Percentiles rank a stretch among this genome's conserved stretches.
These are phyloP conservation scores for Poronia punctata DNA, from an alignment of 495 filamentous ascomycete genomes.

Conservation along the genomic window DNA sequence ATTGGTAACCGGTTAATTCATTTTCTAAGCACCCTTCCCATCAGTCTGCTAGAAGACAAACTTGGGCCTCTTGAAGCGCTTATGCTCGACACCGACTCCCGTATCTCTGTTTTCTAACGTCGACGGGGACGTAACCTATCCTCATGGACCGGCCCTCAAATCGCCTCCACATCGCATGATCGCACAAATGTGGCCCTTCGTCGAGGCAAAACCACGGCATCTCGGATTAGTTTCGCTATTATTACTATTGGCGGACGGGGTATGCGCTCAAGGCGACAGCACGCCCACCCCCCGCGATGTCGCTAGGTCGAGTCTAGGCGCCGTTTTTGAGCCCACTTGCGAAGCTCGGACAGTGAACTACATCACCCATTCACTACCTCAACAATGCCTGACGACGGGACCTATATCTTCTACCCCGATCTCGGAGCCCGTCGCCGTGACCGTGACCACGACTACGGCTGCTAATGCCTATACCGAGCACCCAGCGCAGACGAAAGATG, in stretches of 20 bases:
- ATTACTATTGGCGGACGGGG: slow-evolving; percentile 7
- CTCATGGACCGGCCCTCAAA: slow-evolving; percentile 16
- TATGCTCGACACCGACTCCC: too few relatives aligned
- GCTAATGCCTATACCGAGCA: slow-evolving; percentile 8
- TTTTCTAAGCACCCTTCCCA: too few relatives aligned
- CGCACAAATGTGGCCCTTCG: slow-evolving; percentile 19
- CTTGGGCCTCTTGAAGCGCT: too few relatives aligned
- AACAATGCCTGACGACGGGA: slow-evolving; percentile 60
- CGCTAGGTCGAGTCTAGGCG: slow-evolving; percentile 6
- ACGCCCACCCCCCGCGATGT: slow-evolving; percentile 12
- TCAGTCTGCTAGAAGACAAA: too few relatives aligned
- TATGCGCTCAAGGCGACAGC: slow-evolving; percentile 13
- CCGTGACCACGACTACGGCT: slow-evolving; percentile 11
- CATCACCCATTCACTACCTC: slow-evolving; percentile 70
- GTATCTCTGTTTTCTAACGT: too few relatives aligned
- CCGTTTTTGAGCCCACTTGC: slow-evolving; percentile 39
- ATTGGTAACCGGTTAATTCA: too few relatives aligned
- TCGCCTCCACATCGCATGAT: slow-evolving; percentile 14
- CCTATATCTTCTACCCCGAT: slow-evolving; percentile 17
- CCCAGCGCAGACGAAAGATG: slow-evolving; percentile 3
- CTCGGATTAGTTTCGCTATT: slow-evolving; percentile 11
- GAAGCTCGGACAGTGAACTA: slow-evolving; percentile 67
- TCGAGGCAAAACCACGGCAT: slow-evolving; percentile 10
- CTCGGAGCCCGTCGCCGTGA: slow-evolving; percentile 13
- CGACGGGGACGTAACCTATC: too few relatives aligned